Evolutionary conservation across 345 rosid species (phyloP), one percentile per base, ranked within the genome.

Genomic region (Xanthoceras sorbifolium): DNA sequence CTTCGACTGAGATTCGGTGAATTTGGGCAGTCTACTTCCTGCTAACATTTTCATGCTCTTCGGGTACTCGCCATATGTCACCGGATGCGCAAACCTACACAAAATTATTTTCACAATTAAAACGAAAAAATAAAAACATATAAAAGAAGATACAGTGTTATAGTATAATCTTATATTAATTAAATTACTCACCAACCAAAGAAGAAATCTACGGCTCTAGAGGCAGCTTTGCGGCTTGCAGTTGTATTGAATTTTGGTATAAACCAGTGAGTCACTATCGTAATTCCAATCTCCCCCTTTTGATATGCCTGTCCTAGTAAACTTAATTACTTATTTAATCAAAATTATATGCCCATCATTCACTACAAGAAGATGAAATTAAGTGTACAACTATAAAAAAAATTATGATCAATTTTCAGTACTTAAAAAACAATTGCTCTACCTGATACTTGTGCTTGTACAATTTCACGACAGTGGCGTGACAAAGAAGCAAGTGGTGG

Each of bases 41-140:
- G 84, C 91, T 3, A 81, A 23, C 65, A 77, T 77, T 4, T 57
- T 71, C 86, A 90, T 80, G 2, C 67, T 75, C 11, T 46, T 22
- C 0, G 93, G 92, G 29, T 88, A 90, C 25, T 88, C 77, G 10
- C 93, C 93, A 1, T 79, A 67, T 0, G 85, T 80, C 31, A 90
- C 31, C 15, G 91, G 93, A 57, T 88, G 79, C 80, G 86, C 76
- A 46, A 80, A 84, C 87, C 87, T 82, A 11, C 11, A 14, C 29
- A 23, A n/a, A n/a, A n/a, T n/a, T n/a, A 66, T 34, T 9, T 50
- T 7, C 48, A 15, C 1, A 12, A 17, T 26, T 28, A 6, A 48
- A 3, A 38, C 1, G 18, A 17, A 26, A 20, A 36, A 38, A 26
- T 9, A 4, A 3, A 67, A 8, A 15, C n/a, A n/a, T n/a, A n/a